These are phyloP conservation scores for Fusarium chaquense DNA, from an alignment of 2,329 filamentous ascomycete species.

Conservation along the genomic window DNA sequence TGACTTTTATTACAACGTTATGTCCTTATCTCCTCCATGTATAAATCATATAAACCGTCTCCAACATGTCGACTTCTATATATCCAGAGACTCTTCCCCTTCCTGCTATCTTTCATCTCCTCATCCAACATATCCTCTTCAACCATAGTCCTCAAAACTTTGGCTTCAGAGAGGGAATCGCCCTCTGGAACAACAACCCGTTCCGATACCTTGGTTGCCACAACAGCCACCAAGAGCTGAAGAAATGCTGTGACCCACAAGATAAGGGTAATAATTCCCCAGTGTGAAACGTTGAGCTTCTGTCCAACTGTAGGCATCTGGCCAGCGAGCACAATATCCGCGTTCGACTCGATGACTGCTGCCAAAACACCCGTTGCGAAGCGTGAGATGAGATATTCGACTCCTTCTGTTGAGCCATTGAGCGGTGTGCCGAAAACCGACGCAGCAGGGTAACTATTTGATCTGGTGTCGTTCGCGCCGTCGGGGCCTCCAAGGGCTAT, in stretches of 20 bases:
- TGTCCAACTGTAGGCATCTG: conserved; percentile 2
- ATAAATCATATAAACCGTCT: neutral
- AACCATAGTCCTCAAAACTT: conserved; percentile 10
- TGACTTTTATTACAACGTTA: neutral
- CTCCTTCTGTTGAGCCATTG: neutral
- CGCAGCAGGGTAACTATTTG: neutral
- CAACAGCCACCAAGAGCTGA: conserved; percentile 1
- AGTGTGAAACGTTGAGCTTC: conserved; percentile 5
- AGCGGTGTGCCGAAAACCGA: neutral
- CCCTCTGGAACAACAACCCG: conserved; percentile 4
- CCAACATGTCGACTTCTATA: neutral
- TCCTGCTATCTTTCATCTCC: neutral
- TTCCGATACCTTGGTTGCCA: conserved; percentile 10
- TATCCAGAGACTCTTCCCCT: neutral
- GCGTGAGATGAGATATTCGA: neutral
- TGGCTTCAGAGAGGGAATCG: conserved; percentile 2
- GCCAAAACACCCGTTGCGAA: conserved; percentile 10
- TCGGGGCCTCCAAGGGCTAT: conserved; percentile 30
- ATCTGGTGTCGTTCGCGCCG: neutral
- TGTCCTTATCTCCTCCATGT: neutral
- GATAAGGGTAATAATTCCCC: neutral
- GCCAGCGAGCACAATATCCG: neutral
- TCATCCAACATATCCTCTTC: neutral
- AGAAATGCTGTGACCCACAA: conserved; percentile 6
- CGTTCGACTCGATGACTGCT: neutral